Percentiles rank a stretch among this genome's conserved stretches.
These are phyloP conservation scores for Lepraria neglecta DNA, from an alignment of 495 filamentous ascomycete genomes.

Conservation along the genomic window DNA sequence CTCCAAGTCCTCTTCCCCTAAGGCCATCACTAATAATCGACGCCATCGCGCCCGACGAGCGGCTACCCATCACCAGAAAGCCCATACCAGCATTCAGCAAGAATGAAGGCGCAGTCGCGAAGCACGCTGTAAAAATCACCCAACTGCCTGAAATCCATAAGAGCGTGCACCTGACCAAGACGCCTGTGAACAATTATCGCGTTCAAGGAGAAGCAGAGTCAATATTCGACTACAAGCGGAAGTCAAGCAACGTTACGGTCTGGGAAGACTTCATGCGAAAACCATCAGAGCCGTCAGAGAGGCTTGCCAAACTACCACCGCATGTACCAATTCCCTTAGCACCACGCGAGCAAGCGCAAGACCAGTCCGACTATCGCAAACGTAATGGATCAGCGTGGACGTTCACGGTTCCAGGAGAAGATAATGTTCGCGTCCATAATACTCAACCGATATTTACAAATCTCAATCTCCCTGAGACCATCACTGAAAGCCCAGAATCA, in stretches of 20 bases:
- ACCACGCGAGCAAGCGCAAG: background rate
- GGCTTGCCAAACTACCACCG: background rate
- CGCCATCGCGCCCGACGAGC: background rate
- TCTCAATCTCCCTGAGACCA: background rate
- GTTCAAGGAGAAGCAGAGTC: background rate
- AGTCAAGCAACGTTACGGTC: background rate
- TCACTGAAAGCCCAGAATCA: slow-evolving; percentile 3
- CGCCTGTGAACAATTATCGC: slow-evolving; percentile 2
- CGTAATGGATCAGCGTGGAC: background rate
- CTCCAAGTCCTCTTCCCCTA: background rate
- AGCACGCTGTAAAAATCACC: slow-evolving; percentile 16
- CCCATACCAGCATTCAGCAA: slow-evolving; percentile 9
- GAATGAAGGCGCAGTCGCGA: slow-evolving; percentile 6
- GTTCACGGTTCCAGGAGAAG: background rate
- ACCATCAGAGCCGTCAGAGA: background rate
- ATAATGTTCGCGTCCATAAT: background rate
- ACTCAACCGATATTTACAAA: background rate
- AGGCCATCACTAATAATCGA: slow-evolving; percentile 5
- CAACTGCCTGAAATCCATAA: slow-evolving; percentile 9
- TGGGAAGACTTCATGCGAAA: slow-evolving; percentile 15
- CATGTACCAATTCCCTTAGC: background rate
- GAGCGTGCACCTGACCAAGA: slow-evolving; percentile 10
- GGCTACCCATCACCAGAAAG: slow-evolving; percentile 1
- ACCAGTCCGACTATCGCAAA: background rate
- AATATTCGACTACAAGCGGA: slow-evolving; percentile 1